Evolutionary conservation across 73 alveolate species (phyloP), one percentile per base, ranked within the genome.

Genomic region (Symbiodinium pilosum): DNA sequence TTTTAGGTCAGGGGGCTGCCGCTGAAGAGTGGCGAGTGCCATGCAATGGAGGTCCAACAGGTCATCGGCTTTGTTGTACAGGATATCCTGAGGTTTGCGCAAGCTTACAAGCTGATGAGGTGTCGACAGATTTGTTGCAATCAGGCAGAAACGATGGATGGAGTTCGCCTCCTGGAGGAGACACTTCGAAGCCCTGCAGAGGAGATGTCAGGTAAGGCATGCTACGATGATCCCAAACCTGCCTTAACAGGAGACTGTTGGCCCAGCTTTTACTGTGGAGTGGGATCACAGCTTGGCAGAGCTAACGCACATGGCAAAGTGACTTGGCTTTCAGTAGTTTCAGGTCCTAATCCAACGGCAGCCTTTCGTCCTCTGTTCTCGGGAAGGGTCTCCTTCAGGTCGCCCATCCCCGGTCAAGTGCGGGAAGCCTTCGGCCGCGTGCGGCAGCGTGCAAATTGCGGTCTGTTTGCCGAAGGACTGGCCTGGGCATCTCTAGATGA

Each of bases 401-500:
- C 94, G 21, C 85, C 85, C 40, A 87, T 87, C 34, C 94, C 94
- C 14, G 71, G 43, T 43, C 28, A 44, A 52, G 94, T 87, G 41
- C 59, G 42, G 32, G 94, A 52, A 56, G 94, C 94, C 30, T 87
- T 77, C 59, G 73, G 85, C 85, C 59, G 64, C 14, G 94, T 85
- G 44, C 56, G 64, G 68, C 86, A 54, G 73, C 94, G 94, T 3
- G 94, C 94, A 7, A 81, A 87, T 36, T 87, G 94, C 43, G 94
- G 94, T 2, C 51, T 87, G 32, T 87, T 87, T 36, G 94, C 85
- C 30, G 54, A 87, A 42, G 64, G 71, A 24, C 94, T 20, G 42
- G 94, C 94, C 44, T 87, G 94, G 94, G 94, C 94, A 8, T 52
- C 94, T 43, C 42, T 52, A 81, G 94, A 87, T 56, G 84, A 87